Evolutionary conservation across 2,329 filamentous ascomycete species (phyloP), one percentile per base, ranked within the genome.

Genomic region (Penicillium sp.): DNA sequence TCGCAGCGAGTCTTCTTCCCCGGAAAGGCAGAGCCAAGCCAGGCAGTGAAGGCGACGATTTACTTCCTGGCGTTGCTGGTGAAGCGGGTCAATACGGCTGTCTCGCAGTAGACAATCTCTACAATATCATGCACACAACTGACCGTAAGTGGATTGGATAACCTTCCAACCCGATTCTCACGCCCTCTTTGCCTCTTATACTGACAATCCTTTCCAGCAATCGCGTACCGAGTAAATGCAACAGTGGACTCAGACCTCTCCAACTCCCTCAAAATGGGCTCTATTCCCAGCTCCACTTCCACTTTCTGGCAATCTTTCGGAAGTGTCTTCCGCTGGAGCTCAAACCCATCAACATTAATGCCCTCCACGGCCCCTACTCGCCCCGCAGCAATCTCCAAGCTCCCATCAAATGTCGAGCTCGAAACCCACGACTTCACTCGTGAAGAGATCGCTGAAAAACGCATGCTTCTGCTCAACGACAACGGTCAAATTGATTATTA

Each of bases 401-500:
- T 83, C 30, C 78, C 88, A 11, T 82, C 87, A 0, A 86, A 85
- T 0, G 86, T 97, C n/a, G 94, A 99, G 72, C 82, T 99, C 49
- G 93, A 97, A 69, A 93, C 93, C 0, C 94, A 97, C 69, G 89
- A 99, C 71, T 99, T 99, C 70, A 89, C 89, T 0, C 84, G 90
- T 3, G 93, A 97, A 72, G 92, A 97, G 67, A 84, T 96, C 50
- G 93, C 92, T 0, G 94, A 97, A 77, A 91, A 88, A 70, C 88
- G 93, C 64, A 91, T 92, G 61, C 88, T 86, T 58, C 73, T 96
- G 8, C 83, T 99, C 4, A 99, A 99, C 64, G 94, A 99, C 66
- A 97, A 97, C 62, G 93, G 92, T 0, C 94, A 99, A 74, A 87
- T 99, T 38, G 94, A 99, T 71, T 99, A 86, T 74, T 95, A 88